Base-by-base conservation (phyloP, 202 grass and related monocot species). In the Carex arenaria region DNA sequence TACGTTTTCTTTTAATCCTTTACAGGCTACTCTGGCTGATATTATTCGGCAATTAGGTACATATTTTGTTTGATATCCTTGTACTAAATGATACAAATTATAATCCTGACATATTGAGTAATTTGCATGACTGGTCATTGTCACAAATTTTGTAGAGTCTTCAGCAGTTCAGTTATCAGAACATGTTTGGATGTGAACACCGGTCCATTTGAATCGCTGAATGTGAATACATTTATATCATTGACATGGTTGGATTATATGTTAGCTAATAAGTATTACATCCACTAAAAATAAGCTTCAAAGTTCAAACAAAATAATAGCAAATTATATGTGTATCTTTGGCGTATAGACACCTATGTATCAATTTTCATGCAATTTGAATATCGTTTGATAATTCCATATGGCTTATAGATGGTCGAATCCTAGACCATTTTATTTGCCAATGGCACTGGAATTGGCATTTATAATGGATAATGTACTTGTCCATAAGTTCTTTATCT, bases 11-110 rank as follows among this genome's bases (percentile, higher is more conserved):
- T 0, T 47, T 70, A 63, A 60, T 83, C 13, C 31, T 68, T 83
- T 89, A 80, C 67, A 99, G 97, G 97, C 91, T 70, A 99, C 93
- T 74, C 82, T 99, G 82, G 97, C 93, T 64, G 97, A 99, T 84
- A 99, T 99, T 91, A 85, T 99, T 10, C 80, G 90, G 47, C 90
- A 92, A 88, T 84, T 99, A 99, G 97, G 97, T 99, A 94, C 36
- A 26, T 61, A 32, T 20, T 60, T 71, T 75, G 40, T 81, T 53
- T 7, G 30, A 12, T 49, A 19, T n/a, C 3, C 53, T 78, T 18
- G 2, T 53, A 14, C 36, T 6, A 40, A 7, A 6, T 6, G 12
- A 32, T 34, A 77, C 30, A 17, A 32, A 14, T 17, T 77, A 49
- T 54, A 56, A 18, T 32, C 7, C 12, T 3, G 11, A 22, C 2